Evolutionary conservation across 768 basidiomycete species (phyloP).

Genomic region (Calocera cornea): DNA sequence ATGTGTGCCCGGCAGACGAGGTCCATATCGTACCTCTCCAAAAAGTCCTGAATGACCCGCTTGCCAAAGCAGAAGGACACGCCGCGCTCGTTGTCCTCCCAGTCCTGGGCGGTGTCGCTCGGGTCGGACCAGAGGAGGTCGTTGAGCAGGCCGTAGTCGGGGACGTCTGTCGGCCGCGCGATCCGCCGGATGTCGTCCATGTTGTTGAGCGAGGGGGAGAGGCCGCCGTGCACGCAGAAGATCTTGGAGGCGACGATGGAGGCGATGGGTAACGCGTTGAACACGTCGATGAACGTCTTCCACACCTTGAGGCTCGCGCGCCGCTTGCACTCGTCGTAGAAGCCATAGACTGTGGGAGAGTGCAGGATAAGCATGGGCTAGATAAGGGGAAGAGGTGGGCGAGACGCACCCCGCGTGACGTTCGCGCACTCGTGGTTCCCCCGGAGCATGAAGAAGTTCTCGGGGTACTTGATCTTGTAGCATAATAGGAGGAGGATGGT

Average conservation of each 20-base stretch:
- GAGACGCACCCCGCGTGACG: slow-evolving; percentile 78
- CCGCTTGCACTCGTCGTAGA: slow-evolving; percentile 99
- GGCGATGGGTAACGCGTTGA: slow-evolving; percentile 97
- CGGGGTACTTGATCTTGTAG: slow-evolving; percentile 99
- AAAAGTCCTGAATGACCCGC: slow-evolving; percentile 89
- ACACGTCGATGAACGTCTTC: slow-evolving; percentile 99
- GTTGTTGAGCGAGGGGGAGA: slow-evolving; percentile 79
- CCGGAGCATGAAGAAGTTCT: slow-evolving; percentile 95
- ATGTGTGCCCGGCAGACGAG: slow-evolving; percentile 98
- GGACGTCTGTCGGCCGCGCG: slow-evolving; percentile 94
- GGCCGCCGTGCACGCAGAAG: slow-evolving; percentile 95
- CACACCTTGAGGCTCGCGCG: slow-evolving; percentile 99
- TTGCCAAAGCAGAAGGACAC: slow-evolving; percentile 99
- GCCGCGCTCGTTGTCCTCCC: slow-evolving; percentile 99
- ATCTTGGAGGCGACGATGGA: slow-evolving; percentile 98
- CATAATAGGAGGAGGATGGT: slow-evolving; percentile 92
- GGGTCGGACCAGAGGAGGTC: slow-evolving; percentile 98
- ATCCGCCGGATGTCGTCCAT: slow-evolving; percentile 99
- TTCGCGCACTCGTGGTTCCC: slow-evolving; percentile 99
- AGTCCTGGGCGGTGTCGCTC: slow-evolving; percentile 90
- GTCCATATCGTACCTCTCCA: slow-evolving; percentile 91
- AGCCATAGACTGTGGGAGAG: slow-evolving; percentile 69
- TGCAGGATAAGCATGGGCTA: not conserved
- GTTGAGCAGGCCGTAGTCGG: slow-evolving; percentile 93
- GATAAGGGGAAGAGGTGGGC: not conserved